Evolutionary conservation across 257 asterid species (phyloP), one percentile per base, ranked within the genome.

Genomic region (Solanum microdontum): DNA sequence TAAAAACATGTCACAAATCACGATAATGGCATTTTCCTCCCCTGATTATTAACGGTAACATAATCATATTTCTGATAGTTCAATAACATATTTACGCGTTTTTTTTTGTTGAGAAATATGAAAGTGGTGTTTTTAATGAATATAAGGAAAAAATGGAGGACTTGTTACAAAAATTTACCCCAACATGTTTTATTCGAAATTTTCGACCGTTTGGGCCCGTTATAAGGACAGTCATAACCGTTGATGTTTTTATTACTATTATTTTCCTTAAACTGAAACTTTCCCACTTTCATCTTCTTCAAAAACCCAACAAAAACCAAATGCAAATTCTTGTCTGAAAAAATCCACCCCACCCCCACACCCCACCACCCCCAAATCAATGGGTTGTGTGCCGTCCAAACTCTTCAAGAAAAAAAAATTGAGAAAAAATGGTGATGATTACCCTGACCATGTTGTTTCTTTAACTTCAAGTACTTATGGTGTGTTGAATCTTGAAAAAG

Each of bases 401-500:
- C 58, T 88, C 14, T 87, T 90, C 84, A 21, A 89, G 84, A 89
- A 84, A 90, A 93, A 93, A 51, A 91, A 64, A 69, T 83, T 72
- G 1, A 34, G 58, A 12, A 66, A 70, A 17, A 92, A 91, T 72
- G 89, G 86, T 40, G 92, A 84, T 34, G 92, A 82, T 66, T 90
- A 40, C 91, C 7, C 87, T 43, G 86, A 87, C 90, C 99, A 97
- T 36, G 94, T 96, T 3, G 99, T 96, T 1, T 97, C 97, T 19
- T 98, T 97, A 89, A 97, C 99, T 66, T 97, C 99, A 26, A 94
- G 91, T 87, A 94, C 99, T 32, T 94, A 92, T 24, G 99, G 99
- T 14, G 94, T 84, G 79, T 96, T 97, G 87, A 91, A 91, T 15
- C 95, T 96, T 83, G 96, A 96, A 84, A 90, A 92, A 36, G 95